Evolutionary conservation across 2,329 filamentous ascomycete genomes (phyloP).

Genomic region (Ustulina deusta): DNA sequence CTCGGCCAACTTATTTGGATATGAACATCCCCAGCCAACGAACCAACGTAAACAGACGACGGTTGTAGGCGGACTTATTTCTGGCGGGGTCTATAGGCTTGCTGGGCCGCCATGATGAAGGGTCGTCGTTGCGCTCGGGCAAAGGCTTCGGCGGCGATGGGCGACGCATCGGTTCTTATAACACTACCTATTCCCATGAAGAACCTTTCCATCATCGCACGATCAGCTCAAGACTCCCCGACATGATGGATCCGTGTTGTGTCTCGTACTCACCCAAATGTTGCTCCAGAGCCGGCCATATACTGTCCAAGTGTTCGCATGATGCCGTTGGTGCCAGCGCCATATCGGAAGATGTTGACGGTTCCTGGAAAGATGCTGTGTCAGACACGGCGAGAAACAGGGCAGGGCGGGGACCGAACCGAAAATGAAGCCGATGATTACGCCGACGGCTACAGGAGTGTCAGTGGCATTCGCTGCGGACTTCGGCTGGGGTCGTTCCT

Average conservation of each 20-base stretch:
- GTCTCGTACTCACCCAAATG: conserved; percentile 81
- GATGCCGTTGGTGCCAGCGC: conserved; percentile 91
- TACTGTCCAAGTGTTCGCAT: conserved; percentile 96
- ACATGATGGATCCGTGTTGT: neutral
- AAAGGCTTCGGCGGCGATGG: conserved; percentile 80
- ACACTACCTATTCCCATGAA: conserved; percentile 99
- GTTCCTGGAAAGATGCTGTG: conserved; percentile 69
- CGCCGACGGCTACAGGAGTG: conserved; percentile 78
- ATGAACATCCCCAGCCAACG: conserved; percentile 1
- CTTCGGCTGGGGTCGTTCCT: neutral
- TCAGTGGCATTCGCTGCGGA: conserved; percentile 27
- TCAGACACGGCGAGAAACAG: conserved; percentile 13
- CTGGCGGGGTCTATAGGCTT: conserved; percentile 55
- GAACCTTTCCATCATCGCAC: conserved; percentile 66
- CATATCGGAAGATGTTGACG: conserved; percentile 95
- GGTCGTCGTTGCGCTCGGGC: conserved; percentile 78
- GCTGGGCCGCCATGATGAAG: conserved; percentile 68
- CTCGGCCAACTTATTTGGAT: conserved; percentile 13
- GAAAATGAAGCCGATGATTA: conserved; percentile 98
- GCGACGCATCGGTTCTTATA: conserved; percentile 89
- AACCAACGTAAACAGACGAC: neutral
- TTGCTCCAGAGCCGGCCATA: conserved; percentile 94
- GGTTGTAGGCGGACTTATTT: conserved; percentile 39
- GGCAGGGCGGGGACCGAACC: conserved; percentile 64
- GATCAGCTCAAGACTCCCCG: conserved; percentile 36